These are phyloP conservation scores for Copromyces sp. DNA, from an alignment of 495 filamentous ascomycete species.

Conservation along the genomic window DNA sequence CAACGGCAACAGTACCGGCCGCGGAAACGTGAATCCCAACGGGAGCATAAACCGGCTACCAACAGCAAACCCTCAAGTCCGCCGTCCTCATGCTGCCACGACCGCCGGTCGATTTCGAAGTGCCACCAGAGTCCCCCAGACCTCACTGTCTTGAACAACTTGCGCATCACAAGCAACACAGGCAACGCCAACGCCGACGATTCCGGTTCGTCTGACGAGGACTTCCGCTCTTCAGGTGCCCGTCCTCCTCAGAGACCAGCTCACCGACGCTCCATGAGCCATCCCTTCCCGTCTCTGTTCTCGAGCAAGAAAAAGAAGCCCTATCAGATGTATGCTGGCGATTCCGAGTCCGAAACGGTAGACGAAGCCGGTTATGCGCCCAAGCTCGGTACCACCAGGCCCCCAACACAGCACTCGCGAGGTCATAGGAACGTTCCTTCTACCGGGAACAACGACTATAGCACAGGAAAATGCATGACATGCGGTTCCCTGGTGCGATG, in stretches of 20 bases:
- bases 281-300: slow-evolving; percentile 61
- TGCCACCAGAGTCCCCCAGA: slow-evolving; percentile 9
- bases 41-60: not conserved
- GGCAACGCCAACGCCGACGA: slow-evolving; percentile 9
- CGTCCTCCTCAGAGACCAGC: slow-evolving; percentile 23
- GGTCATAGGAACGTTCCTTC: slow-evolving; percentile 18
- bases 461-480: slow-evolving; percentile 70
- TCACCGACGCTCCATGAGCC: slow-evolving; percentile 65
- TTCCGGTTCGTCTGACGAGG: slow-evolving; percentile 36
- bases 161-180: slow-evolving; percentile 10
- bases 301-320: slow-evolving; percentile 44
- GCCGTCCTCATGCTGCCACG: slow-evolving; percentile 8
- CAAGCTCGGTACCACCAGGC: slow-evolving; percentile 11
- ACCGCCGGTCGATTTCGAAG: slow-evolving; percentile 13
- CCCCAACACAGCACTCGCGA: slow-evolving; percentile 10
- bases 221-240: slow-evolving; percentile 16
- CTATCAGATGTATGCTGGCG: slow-evolving; percentile 3
- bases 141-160: slow-evolving; percentile 14
- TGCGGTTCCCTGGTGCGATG: slow-evolving; percentile 75
- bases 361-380: slow-evolving; percentile 18
- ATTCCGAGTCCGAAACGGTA: slow-evolving; percentile 16
- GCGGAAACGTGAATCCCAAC: not conserved
- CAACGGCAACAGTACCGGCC: not conserved
- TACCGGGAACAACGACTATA: slow-evolving; percentile 31
- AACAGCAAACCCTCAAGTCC: not conserved